Evolutionary conservation across 2,329 filamentous ascomycete species (phyloP).

Genomic region (Fusarium sp.): DNA sequence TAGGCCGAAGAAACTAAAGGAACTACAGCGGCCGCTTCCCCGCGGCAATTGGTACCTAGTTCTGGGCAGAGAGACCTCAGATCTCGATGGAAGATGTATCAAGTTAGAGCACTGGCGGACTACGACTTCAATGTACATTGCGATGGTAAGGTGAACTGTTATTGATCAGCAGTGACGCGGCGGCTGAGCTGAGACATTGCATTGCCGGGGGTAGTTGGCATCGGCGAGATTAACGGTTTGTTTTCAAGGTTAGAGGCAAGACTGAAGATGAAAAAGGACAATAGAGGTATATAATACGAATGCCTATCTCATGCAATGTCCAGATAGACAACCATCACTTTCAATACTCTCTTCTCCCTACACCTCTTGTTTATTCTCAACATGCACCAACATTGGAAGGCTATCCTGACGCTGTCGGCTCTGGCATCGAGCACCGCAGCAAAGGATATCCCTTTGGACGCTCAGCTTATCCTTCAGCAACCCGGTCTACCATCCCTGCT

Average conservation of each 20-base stretch:
- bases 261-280: not conserved
- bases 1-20: not conserved
- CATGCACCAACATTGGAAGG: constrained; percentile 12
- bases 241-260: not conserved
- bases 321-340: not conserved
- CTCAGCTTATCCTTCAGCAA: constrained; percentile 7
- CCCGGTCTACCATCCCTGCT: not conserved
- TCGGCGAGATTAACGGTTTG: accelerated
- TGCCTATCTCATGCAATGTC: not conserved
- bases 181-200: not conserved
- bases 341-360: not conserved
- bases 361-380: not conserved
- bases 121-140: too few relatives aligned
- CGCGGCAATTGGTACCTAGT: not conserved
- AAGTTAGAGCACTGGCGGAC: too few relatives aligned
- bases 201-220: not conserved
- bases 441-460: constrained; percentile 3
- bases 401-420: not conserved
- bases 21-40: not conserved
- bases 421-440: not conserved
- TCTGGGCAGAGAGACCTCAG: not conserved
- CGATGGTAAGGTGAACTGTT: not conserved
- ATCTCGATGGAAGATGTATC: not conserved
- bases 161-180: not conserved
- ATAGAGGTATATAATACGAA: not conserved